Conservation (phyloP, 805 yeast species). For the Starmerella floricola region DNA sequence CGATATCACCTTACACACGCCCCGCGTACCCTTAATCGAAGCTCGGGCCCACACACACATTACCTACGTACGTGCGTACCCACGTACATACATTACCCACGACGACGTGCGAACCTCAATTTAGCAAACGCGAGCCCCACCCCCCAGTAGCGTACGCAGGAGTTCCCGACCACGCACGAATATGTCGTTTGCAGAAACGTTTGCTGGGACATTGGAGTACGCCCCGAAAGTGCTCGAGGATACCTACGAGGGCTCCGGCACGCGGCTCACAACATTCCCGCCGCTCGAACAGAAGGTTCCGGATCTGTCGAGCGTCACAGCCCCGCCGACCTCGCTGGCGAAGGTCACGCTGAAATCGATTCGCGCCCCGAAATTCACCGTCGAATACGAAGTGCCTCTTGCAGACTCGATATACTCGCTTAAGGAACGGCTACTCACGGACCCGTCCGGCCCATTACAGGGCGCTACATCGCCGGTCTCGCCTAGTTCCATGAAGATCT, state of each 20-base stretch:
- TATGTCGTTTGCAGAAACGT: slow-evolving; percentile 7
- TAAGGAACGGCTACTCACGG: slow-evolving; percentile 26
- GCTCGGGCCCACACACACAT: too few relatives aligned
- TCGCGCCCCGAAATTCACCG: slow-evolving; percentile 55
- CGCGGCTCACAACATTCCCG: slow-evolving; percentile 7
- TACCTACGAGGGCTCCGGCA: slow-evolving; percentile 8
- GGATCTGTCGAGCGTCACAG: slow-evolving; percentile 3
- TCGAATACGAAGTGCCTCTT: slow-evolving; percentile 22
- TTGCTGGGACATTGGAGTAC: slow-evolving; percentile 9
- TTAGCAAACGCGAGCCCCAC: too few relatives aligned
- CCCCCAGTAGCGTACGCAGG: too few relatives aligned
- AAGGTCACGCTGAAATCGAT: slow-evolving; percentile 47
- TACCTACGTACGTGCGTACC: too few relatives aligned
- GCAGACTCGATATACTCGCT: slow-evolving; percentile 23
- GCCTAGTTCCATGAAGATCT: slow-evolving; percentile 14
- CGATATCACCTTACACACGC: too few relatives aligned
- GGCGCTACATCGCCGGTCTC: slow-evolving; percentile 1
- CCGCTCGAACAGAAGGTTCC: slow-evolving; percentile 12
- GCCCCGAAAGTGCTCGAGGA: slow-evolving; percentile 15
- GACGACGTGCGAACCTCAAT: too few relatives aligned
- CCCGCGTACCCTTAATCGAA: too few relatives aligned
- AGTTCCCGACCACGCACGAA: neutral
- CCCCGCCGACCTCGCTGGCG: slow-evolving; percentile 4
- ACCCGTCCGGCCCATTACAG: slow-evolving; percentile 22
- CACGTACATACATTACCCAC: too few relatives aligned